phyloP scores from a whole-genome alignment of 2,329 filamentous ascomycete genomes.

The Alternaria dauci region DNA sequence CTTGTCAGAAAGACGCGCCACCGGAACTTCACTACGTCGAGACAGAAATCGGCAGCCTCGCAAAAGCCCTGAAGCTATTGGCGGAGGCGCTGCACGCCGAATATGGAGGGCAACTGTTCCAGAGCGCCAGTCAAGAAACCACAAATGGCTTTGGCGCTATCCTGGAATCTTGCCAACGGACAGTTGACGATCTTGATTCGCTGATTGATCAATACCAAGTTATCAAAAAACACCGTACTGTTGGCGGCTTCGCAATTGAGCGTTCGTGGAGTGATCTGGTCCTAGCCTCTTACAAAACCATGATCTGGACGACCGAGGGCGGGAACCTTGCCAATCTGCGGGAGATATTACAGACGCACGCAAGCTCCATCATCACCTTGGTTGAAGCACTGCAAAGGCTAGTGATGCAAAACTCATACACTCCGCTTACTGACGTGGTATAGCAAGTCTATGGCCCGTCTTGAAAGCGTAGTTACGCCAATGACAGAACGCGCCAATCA shows the following conservation, averaged over 20 bases:
- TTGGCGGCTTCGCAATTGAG: constrained; percentile 53
- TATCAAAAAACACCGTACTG: constrained; percentile 53
- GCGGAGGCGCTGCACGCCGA: constrained; percentile 55
- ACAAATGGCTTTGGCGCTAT: constrained; percentile 52
- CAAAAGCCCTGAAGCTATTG: constrained; percentile 55
- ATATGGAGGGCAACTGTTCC: constrained; percentile 45
- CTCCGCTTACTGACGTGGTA: constrained; percentile 18
- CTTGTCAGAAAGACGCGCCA: constrained; percentile 52
- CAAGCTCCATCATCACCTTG: constrained; percentile 50
- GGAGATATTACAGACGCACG: constrained; percentile 55
- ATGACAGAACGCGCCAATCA: constrained; percentile 46
- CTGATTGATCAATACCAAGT: constrained; percentile 57
- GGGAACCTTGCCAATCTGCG: constrained; percentile 52
- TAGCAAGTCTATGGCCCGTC: constrained; percentile 47
- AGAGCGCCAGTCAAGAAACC: constrained; percentile 46
- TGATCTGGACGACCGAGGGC: constrained; percentile 58
- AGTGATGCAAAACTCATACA: constrained; percentile 8
- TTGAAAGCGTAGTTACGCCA: constrained; percentile 41
- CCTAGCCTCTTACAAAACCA: constrained; percentile 52
- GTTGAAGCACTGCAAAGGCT: constrained; percentile 55
- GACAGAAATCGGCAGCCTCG: constrained; percentile 53
- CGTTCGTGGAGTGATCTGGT: constrained; percentile 56
- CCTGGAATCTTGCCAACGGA: constrained; percentile 50
- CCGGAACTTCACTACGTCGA: constrained; percentile 55
- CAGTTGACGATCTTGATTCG: constrained; percentile 55